phyloP scores from a whole-genome alignment of 2,329 filamentous ascomycete species.

The Calcarisporium arbuscula region DNA sequence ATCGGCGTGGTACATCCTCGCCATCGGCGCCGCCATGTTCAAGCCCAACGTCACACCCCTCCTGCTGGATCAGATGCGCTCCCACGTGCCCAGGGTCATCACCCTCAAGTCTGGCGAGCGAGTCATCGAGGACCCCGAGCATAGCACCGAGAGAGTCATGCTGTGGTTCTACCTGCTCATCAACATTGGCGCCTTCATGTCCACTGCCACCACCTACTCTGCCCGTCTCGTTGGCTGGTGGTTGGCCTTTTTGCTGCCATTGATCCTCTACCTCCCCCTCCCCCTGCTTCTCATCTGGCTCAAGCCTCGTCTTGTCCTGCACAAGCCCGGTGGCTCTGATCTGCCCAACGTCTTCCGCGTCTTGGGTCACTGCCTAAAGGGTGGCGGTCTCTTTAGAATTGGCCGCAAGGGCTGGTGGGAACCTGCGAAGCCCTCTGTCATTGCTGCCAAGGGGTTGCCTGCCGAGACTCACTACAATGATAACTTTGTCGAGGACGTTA shows the following conservation, averaged over 20 bases:
- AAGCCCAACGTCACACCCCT: constrained; percentile 67
- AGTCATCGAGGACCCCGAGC: constrained; percentile 62
- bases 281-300: constrained; percentile 51
- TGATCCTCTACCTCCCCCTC: constrained; percentile 44
- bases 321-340: constrained; percentile 60
- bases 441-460: constrained; percentile 32
- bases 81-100: constrained; percentile 33
- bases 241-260: constrained; percentile 37
- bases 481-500: constrained; percentile 60
- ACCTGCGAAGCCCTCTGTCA: constrained; percentile 47
- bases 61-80: constrained; percentile 59
- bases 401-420: constrained; percentile 53
- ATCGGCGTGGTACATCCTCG: constrained; percentile 50
- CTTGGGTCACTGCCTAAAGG: constrained; percentile 47
- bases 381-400: constrained; percentile 41
- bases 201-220: constrained; percentile 44
- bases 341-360: constrained; percentile 54
- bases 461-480: constrained; percentile 55
- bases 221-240: constrained; percentile 47
- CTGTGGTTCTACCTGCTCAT: constrained; percentile 55
- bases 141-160: constrained; percentile 60
- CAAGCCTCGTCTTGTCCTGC: constrained; percentile 49
- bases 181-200: constrained; percentile 47
- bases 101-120: constrained; percentile 48
- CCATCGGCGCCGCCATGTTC: constrained; percentile 61